Base-by-base conservation (phyloP, 495 filamentous ascomycete genomes). In the Podospora conica region DNA sequence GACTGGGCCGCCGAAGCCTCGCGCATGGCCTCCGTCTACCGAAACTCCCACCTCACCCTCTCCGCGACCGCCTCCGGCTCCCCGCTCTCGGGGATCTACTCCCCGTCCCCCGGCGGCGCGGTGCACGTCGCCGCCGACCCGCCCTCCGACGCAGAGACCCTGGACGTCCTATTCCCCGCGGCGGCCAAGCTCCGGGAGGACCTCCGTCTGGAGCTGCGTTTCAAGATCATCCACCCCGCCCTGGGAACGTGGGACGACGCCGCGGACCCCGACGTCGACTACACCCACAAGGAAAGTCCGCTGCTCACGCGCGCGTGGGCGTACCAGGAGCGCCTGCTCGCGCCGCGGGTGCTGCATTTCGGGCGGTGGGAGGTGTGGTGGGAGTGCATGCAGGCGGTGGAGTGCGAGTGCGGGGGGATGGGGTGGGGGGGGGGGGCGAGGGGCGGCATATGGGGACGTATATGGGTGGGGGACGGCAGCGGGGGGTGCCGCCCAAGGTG, bases 11-110 rank as follows among this genome's bases (percentile, higher is more conserved):
- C 5, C 11, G 64, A 69, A 54, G 62, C 63, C 7, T 25, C 64
- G 1, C 61, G 54, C n/a, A 69, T 71, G 69, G 24, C 64, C 10
- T 21, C 40, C 58, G 58, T 69, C 57, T 71, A 71, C 60, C 60
- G 65, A n/a, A 57, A 67, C 40, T 68, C 69, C 2, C 62, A 66
- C 58, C 60, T 75, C 23, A 70, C 69, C 11, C 61, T 75, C 33
- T 69, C 61, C 21, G 70, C 70, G 23, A 59, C 64, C 3, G 57
- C 56, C 10, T 58, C 64, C 10, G 28, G 31, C 0, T 60, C 64
- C n/a, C 40, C 57, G 5, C 53, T 29, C 40, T 28, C 23, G 24
- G 64, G 64, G 15, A 60, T 53, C n/a, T 55, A 60, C 57, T n/a
- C 48, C 48, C 40, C 9, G 3, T 22, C 10, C 23, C 9, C 15